phyloP scores from a whole-genome alignment of 176 grass and related monocot species.

The Metroxylon sagu region DNA sequence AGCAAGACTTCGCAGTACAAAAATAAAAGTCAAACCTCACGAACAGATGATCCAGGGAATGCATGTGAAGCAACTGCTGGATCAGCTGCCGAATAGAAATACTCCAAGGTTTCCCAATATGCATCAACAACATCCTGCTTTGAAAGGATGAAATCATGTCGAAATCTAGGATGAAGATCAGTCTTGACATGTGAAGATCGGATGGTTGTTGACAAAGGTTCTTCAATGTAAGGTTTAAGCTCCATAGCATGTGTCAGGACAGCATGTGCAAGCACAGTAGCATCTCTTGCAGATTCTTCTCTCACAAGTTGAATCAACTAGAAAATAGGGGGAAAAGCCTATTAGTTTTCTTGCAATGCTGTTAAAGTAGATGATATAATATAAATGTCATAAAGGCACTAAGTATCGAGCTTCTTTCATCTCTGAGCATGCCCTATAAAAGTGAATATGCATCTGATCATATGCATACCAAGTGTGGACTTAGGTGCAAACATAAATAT shows the following conservation, averaged over 20 bases:
- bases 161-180: conserved; percentile 37
- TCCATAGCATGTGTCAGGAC: conserved; percentile 64
- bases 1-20: too few relatives aligned
- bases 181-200: conserved; percentile 36
- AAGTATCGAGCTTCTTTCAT: too few relatives aligned
- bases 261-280: conserved; percentile 26
- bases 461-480: too few relatives aligned
- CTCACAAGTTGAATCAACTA: conserved; percentile 70
- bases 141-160: conserved; percentile 87
- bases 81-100: conserved; percentile 60
- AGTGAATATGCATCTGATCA: too few relatives aligned
- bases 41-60: conserved; percentile 85
- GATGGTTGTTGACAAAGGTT: conserved; percentile 57
- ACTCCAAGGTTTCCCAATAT: conserved; percentile 97
- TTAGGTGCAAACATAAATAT: too few relatives aligned
- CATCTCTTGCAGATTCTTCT: conserved; percentile 38
- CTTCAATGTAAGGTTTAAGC: conserved; percentile 92
- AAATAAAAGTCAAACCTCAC: conserved; percentile 37
- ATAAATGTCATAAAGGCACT: too few relatives aligned
- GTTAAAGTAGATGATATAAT: too few relatives aligned
- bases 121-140: conserved; percentile 62
- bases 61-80: conserved; percentile 50
- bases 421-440: too few relatives aligned
- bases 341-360: not conserved
- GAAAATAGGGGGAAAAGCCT: conserved; percentile 11